Percentiles rank a stretch among this genome's conserved stretches.
Evolutionary conservation across 495 filamentous ascomycete genomes (phyloP).

Genomic region (Schizothecium vesticola): DNA sequence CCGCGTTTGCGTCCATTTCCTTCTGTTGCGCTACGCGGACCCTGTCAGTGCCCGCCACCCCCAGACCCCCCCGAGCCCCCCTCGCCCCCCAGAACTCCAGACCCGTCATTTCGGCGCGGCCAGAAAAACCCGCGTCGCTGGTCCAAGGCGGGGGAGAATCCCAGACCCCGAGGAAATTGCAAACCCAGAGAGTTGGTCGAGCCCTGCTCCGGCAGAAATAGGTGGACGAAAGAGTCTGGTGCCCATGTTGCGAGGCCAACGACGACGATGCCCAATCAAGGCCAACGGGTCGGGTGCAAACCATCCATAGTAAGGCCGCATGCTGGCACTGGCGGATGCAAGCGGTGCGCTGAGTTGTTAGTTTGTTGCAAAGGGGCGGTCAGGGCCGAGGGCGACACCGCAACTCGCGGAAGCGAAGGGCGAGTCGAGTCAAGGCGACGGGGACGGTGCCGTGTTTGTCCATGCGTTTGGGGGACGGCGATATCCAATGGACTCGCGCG

Average conservation of each 20-base stretch:
- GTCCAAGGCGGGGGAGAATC: not conserved
- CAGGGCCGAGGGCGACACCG: conserved; percentile 24
- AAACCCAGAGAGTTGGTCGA: not conserved
- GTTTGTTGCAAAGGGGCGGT: conserved; percentile 17
- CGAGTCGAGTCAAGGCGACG: conserved; percentile 5
- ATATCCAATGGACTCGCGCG: conserved; percentile 17
- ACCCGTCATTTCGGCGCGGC: not conserved
- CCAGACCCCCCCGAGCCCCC: not conserved
- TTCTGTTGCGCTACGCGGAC: conserved; percentile 11
- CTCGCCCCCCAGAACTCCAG: not conserved
- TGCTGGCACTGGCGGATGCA: conserved; percentile 7
- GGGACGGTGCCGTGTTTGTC: conserved; percentile 17
- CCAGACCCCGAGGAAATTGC: not conserved
- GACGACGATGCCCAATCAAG: conserved; percentile 11
- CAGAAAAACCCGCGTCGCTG: not conserved
- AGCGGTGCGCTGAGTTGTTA: conserved; percentile 5
- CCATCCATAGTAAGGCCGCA: not conserved
- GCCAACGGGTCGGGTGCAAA: not conserved
- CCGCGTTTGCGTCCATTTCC: not conserved
- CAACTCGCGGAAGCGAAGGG: conserved; percentile 17
- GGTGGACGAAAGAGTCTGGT: not conserved
- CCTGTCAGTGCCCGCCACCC: conserved; percentile 11
- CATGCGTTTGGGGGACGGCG: conserved; percentile 20
- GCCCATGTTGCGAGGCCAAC: conserved; percentile 13
- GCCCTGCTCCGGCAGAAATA: not conserved